Evolutionary conservation across 805 yeast genomes (phyloP).

Genomic region (Candida tallmaniae): DNA sequence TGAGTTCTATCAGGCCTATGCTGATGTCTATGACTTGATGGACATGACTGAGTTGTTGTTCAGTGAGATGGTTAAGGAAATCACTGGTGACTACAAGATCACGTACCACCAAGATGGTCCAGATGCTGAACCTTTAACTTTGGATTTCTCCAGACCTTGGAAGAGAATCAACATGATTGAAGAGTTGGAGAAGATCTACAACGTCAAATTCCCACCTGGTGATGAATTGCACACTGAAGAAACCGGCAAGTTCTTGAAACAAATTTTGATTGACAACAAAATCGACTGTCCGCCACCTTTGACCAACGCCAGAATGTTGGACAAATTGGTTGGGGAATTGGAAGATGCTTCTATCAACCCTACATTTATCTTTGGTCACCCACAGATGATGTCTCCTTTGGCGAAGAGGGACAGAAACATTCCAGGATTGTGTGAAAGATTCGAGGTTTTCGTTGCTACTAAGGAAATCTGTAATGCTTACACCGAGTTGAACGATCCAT

Average conservation of each 20-base stretch:
- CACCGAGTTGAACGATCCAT: constrained; percentile 98
- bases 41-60: constrained; percentile 88
- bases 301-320: constrained; percentile 98
- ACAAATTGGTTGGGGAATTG: constrained; percentile 93
- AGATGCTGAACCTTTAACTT: constrained; percentile 68
- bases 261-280: constrained; percentile 70
- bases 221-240: constrained; percentile 91
- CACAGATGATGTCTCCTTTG: constrained; percentile 99
- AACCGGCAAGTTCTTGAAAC: constrained; percentile 86
- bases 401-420: constrained; percentile 91
- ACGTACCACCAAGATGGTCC: constrained; percentile 94
- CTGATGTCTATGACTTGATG: constrained; percentile 95
- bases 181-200: constrained; percentile 81
- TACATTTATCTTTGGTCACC: constrained; percentile 97
- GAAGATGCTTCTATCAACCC: constrained; percentile 96
- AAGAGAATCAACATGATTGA: constrained; percentile 97
- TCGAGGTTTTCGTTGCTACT: constrained; percentile 97
- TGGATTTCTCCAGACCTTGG: constrained; percentile 96
- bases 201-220: constrained; percentile 92
- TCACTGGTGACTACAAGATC: constrained; percentile 84
- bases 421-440: constrained; percentile 96
- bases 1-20: constrained; percentile 97
- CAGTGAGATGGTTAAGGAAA: constrained; percentile 95
- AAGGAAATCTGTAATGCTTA: constrained; percentile 98
- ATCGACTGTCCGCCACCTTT: constrained; percentile 89